A percentile compares a stretch with the other conserved stretches of the same genome.
phyloP scores from a whole-genome alignment of 768 basidiomycete genomes.

The Auriscalpium orientale region DNA sequence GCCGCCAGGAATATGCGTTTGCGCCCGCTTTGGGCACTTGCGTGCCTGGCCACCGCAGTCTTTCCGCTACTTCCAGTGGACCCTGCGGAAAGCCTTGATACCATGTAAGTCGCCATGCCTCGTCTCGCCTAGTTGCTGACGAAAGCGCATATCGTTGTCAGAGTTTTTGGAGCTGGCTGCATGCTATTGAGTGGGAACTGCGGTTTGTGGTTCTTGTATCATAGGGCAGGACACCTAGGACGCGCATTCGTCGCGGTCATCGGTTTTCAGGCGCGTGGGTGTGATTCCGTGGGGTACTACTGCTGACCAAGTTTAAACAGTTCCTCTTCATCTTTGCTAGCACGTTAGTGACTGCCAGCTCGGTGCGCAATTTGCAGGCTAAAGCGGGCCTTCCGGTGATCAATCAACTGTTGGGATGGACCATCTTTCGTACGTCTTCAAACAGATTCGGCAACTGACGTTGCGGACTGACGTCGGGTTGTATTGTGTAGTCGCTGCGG shows the following conservation, averaged over 20 bases:
- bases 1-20: conserved; percentile 22
- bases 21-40: conserved; percentile 35
- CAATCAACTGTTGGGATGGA: conserved; percentile 62
- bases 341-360: conserved; percentile 50
- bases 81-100: conserved; percentile 50
- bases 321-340: conserved; percentile 34
- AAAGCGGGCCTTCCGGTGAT: conserved; percentile 56
- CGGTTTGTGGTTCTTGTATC: background rate
- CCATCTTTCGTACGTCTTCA: conserved; percentile 45
- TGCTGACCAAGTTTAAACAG: conserved; percentile 24
- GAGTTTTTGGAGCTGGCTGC: background rate
- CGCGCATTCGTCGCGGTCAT: too few species aligned
- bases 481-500: conserved; percentile 35
- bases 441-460: background rate
- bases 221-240: too few species aligned
- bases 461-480: background rate
- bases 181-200: background rate
- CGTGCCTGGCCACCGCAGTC: conserved; percentile 48
- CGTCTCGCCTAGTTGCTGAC: too few species aligned
- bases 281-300: too few species aligned
- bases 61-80: conserved; percentile 73
- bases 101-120: conserved; percentile 44
- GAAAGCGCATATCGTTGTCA: background rate
- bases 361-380: conserved; percentile 51
- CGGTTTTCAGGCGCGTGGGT: background rate